These are phyloP conservation scores for Erucastrum elatum DNA, from an alignment of 345 rosid species.

Conservation along the genomic window DNA sequence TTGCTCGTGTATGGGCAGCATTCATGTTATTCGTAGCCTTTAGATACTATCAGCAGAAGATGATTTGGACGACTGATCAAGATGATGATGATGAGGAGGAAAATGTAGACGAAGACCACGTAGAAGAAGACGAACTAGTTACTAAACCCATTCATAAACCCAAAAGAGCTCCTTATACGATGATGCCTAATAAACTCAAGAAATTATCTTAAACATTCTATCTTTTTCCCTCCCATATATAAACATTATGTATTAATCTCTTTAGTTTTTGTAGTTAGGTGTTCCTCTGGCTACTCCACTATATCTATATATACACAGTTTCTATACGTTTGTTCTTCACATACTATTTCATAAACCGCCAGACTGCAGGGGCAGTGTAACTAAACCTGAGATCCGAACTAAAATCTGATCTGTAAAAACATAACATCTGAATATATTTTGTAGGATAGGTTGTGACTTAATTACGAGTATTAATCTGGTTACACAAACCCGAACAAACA, in stretches of 20 bases:
- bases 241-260: background rate
- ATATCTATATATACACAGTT: no score
- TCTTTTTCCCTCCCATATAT: background rate
- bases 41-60: conserved; percentile 61
- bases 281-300: background rate
- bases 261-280: background rate
- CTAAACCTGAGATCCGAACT: no score
- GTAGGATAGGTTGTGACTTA: no score
- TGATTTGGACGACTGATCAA: conserved; percentile 34
- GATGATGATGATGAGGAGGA: conserved; percentile 26
- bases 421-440: no score
- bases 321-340: no score
- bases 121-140: conserved; percentile 3
- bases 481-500: no score
- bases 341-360: no score
- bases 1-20: conserved; percentile 87
- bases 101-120: conserved; percentile 26
- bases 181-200: conserved; percentile 50
- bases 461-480: no score
- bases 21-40: conserved; percentile 78
- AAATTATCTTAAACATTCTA: conserved; percentile 41
- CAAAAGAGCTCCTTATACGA: conserved; percentile 11
- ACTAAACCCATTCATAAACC: background rate
- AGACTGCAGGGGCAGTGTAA: no score
- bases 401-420: no score